A percentile compares a stretch with the other conserved stretches of the same genome.
These are phyloP conservation scores for Oldenlandia corymbosa DNA, from an alignment of 257 asterid species.

Conservation along the genomic window DNA sequence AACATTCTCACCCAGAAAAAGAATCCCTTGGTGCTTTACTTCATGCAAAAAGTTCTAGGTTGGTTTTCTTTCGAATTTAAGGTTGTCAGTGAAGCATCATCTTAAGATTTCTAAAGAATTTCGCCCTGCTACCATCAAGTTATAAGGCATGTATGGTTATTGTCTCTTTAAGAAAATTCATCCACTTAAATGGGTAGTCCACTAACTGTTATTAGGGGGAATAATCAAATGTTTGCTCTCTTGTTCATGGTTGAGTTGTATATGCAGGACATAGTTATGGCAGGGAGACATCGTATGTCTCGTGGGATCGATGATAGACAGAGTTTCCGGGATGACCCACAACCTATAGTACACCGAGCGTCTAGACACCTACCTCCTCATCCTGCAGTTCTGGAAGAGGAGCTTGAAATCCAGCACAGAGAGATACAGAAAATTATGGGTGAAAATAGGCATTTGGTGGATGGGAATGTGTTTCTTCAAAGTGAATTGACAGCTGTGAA, in stretches of 20 bases:
- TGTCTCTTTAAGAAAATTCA: neutral
- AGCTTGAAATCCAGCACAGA: conserved; percentile 73
- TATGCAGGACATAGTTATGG: conserved; percentile 33
- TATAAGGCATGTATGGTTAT: neutral
- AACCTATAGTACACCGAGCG: conserved; percentile 34
- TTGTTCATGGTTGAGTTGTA: neutral
- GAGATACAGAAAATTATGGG: conserved; percentile 63
- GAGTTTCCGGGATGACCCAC: conserved; percentile 52
- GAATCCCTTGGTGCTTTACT: neutral
- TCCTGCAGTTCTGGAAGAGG: conserved; percentile 67
- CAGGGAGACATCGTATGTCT: conserved; percentile 68
- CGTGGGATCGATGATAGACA: conserved; percentile 46
- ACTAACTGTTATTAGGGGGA: neutral
- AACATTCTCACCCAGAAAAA: neutral
- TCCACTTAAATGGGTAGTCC: neutral
- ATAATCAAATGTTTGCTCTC: neutral
- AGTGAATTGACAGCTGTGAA: conserved; percentile 69
- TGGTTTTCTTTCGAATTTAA: neutral
- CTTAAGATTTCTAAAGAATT: neutral
- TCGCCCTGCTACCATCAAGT: neutral
- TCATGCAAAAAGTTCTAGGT: neutral
- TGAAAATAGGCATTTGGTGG: conserved; percentile 67
- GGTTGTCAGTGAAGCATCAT: neutral
- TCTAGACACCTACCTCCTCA: conserved; percentile 53
- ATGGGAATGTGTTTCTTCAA: conserved; percentile 78